Evolutionary conservation across 2,329 filamentous ascomycete genomes (phyloP).

Genomic region (Diplodia mutila): DNA sequence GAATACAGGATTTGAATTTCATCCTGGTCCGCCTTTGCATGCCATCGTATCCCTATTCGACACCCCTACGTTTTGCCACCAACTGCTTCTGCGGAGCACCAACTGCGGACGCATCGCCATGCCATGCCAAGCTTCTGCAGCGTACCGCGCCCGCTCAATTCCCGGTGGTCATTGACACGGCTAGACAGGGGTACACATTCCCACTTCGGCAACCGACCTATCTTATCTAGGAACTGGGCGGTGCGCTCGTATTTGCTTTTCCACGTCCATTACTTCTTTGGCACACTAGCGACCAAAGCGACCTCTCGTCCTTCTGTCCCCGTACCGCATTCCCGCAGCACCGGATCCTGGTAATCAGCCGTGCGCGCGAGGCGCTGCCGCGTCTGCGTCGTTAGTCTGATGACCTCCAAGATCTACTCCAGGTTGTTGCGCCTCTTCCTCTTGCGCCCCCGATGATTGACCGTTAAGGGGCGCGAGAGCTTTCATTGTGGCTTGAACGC

Average conservation of each 20-base stretch:
- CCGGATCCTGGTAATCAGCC: slow-evolving; percentile 17
- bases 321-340: slow-evolving; percentile 8
- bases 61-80: not conserved
- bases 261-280: slow-evolving; percentile 7
- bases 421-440: slow-evolving; percentile 16
- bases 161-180: not conserved
- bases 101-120: not conserved
- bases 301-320: not conserved
- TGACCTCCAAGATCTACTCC: slow-evolving; percentile 2
- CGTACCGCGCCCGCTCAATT: not conserved
- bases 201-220: slow-evolving; percentile 9
- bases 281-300: slow-evolving; percentile 17
- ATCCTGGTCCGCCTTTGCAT: slow-evolving; percentile 17
- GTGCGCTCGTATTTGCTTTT: slow-evolving; percentile 21
- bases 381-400: slow-evolving; percentile 4
- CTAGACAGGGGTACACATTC: slow-evolving; percentile 19
- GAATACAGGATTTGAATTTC: slow-evolving; percentile 22
- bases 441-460: not conserved
- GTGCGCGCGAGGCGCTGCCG: slow-evolving; percentile 8
- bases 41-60: slow-evolving; percentile 11
- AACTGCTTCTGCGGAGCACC: not conserved
- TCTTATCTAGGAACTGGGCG: slow-evolving; percentile 17
- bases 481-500: slow-evolving; percentile 6
- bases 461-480: slow-evolving; percentile 2
- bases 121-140: slow-evolving; percentile 20